Evolutionary conservation across 176 grass and related monocot genomes (phyloP).

Genomic region (Eragrostis nindensis): DNA sequence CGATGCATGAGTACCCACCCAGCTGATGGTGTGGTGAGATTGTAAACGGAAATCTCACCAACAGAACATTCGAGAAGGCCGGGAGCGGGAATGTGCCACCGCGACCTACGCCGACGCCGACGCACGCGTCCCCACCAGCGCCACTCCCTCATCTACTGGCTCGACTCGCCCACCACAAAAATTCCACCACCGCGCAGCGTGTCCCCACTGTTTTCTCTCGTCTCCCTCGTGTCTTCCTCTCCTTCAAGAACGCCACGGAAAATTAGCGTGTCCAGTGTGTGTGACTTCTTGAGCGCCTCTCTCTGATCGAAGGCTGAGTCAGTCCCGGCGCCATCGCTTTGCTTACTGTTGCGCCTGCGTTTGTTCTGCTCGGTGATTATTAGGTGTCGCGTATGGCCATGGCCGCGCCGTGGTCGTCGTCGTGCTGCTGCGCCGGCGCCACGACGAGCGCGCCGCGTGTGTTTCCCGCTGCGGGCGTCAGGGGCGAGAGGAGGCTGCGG

Average conservation of each 20-base stretch:
- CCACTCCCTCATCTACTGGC: not conserved
- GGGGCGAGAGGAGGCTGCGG: not conserved
- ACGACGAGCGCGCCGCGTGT: slow-evolving; percentile 25
- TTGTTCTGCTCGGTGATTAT: not conserved
- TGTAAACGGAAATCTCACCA: not conserved
- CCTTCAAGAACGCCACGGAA: slow-evolving; percentile 27
- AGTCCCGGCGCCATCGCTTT: not conserved
- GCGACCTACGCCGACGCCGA: not conserved
- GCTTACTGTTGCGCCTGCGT: not conserved
- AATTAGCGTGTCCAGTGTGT: not conserved
- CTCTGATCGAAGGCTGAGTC: not conserved
- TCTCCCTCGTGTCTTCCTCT: too few species aligned
- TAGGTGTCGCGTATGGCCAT: slow-evolving; percentile 14
- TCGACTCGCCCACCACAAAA: slow-evolving; percentile 24
- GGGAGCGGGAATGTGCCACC: not conserved
- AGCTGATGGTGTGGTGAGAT: too few species aligned
- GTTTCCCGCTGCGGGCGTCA: not conserved
- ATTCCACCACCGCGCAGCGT: not conserved
- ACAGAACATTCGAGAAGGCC: not conserved
- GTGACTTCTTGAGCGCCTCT: not conserved
- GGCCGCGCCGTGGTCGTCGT: slow-evolving; percentile 30
- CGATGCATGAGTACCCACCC: too few species aligned
- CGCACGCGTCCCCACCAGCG: not conserved
- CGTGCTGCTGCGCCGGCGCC: slow-evolving; percentile 37
- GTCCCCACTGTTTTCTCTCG: not conserved